Conservation (phyloP, 768 basidiomycete species). For the Phallus indusiatus region DNA sequence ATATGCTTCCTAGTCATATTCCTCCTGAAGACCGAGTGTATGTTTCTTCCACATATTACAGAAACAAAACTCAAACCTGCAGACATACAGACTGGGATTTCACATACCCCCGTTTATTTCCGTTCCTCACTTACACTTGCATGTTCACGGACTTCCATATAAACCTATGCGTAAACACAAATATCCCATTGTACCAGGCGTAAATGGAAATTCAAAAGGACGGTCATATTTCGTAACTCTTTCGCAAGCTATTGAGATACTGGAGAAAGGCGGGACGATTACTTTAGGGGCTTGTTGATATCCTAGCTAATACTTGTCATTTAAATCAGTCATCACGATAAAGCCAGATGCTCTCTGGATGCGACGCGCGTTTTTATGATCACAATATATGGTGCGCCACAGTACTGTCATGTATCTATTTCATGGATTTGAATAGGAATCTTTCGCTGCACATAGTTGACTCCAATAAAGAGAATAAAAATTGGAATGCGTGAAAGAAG, state of each 20-base stretch:
- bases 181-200: conserved; percentile 39
- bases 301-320: not conserved
- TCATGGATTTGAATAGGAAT: too few species aligned
- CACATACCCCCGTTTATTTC: conserved; percentile 75
- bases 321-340: not conserved
- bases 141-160: conserved; percentile 64
- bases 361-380: too few species aligned
- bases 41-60: not conserved
- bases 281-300: conserved; percentile 38
- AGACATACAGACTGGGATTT: conserved; percentile 54
- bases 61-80: not conserved
- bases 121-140: conserved; percentile 65
- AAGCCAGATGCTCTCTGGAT: too few species aligned
- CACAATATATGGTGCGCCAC: too few species aligned
- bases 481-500: too few species aligned
- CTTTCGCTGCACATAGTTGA: too few species aligned
- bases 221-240: conserved; percentile 65
- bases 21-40: conserved; percentile 37
- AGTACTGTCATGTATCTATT: too few species aligned
- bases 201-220: conserved; percentile 44
- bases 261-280: conserved; percentile 45
- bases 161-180: conserved; percentile 31
- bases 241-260: conserved; percentile 47
- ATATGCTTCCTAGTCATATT: conserved; percentile 32
- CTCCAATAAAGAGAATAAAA: too few species aligned